A percentile compares a stretch with the other conserved stretches of the same genome.
Evolutionary conservation across 345 rosid genomes (phyloP).

Genomic region (Mercurialis annua): DNA sequence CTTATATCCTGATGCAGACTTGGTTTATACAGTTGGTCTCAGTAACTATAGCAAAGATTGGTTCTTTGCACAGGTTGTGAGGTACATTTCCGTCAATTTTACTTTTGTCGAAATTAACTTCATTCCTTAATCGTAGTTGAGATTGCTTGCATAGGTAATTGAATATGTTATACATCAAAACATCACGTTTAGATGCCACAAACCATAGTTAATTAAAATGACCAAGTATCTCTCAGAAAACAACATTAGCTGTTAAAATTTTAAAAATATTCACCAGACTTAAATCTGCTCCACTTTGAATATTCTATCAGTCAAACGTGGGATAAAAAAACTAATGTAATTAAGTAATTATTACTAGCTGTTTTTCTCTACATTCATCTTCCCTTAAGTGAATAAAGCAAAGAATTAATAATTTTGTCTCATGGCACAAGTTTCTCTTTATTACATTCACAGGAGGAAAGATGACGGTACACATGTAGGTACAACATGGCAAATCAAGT

Average conservation of each 20-base stretch:
- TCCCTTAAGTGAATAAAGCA: background rate
- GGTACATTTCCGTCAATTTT: constrained; percentile 11
- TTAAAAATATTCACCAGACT: background rate
- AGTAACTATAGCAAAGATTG: constrained; percentile 25
- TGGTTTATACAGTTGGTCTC: constrained; percentile 27
- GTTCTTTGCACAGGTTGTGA: constrained; percentile 31
- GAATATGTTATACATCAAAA: too few relatives aligned
- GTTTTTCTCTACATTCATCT: background rate
- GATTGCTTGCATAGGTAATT: background rate
- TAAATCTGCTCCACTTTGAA: background rate
- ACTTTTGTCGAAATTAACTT: background rate
- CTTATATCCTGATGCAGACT: constrained; percentile 24
- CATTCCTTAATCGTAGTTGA: background rate
- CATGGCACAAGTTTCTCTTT: background rate
- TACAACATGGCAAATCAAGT: constrained; percentile 31
- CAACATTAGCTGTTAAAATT: background rate
- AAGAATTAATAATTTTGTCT: background rate
- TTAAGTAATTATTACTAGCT: background rate
- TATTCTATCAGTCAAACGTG: background rate
- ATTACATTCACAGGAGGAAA: constrained; percentile 32
- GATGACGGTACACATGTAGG: constrained; percentile 39
- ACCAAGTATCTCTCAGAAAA: background rate
- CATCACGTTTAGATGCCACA: background rate
- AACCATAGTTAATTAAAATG: background rate
- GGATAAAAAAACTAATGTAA: background rate